Base-by-base conservation (phyloP, 176 grass and related monocot species). In the Bothriochloa decipiens region DNA sequence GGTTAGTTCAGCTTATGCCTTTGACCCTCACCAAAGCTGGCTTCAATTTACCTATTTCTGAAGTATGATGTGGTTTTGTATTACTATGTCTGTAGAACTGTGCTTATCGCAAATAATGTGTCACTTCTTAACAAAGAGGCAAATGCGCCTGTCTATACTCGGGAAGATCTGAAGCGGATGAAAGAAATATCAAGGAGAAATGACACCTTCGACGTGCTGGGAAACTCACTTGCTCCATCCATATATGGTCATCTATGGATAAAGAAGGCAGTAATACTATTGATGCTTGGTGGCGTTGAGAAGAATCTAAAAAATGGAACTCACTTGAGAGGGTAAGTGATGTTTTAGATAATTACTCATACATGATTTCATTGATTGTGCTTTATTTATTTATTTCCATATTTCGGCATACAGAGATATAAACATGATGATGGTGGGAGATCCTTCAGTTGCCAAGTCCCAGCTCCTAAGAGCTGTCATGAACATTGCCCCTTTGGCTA, bases 371-470 rank as follows among this genome's bases (percentile, higher is more conserved):
- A 36, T 60, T 70, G 11, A 37, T 35, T 75, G 28, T 14, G 25
- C 32, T 79, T 41, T 36, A 57, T 17, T 17, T 58, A 73, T 61
- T 61, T 29, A 17, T 86, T 39, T 60, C 0, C 37, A 7, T 37
- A 5, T 88, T 91, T 88, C 46, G 35, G 37, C 63, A 17, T 90
- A 37, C 81, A 99, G 96, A 77, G 96, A 99, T 87, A 92, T 99
- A 91, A 99, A 99, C 78, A 99, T 99, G 96, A 99, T 99, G 96
- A 99, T 99, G 93, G 96, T 96, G 33, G 96, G 96, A 75, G 93
- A 99, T 88, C 93, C 96, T 85, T 99, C 93, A 35, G 96, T 99
- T 84, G 96, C 96, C 40, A 99, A 99, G 80, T 99, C 96, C 42
- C 96, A 96, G 83, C 93, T 99, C 33, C 82, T 99, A 83, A 90